A percentile compares a stretch with the other conserved stretches of the same genome.
These are phyloP conservation scores for Pseudonectria foliicola DNA, from an alignment of 2,329 filamentous ascomycete genomes.

Conservation along the genomic window DNA sequence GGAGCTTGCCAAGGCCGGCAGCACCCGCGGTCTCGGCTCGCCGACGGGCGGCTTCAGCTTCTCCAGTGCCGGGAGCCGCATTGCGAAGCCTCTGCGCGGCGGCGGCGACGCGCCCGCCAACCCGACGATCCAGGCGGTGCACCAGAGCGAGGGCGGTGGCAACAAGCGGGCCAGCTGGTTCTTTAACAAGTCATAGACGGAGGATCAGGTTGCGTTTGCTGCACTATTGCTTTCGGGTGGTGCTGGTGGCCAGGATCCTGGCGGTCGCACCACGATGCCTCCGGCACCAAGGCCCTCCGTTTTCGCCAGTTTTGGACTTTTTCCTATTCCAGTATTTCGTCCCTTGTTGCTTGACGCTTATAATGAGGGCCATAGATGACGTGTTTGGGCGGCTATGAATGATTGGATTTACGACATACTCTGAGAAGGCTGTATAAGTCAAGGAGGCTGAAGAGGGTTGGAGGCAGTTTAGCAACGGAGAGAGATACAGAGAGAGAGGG, in stretches of 20 bases:
- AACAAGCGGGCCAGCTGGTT: conserved; percentile 70
- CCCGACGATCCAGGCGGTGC: conserved; percentile 50
- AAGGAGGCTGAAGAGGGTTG: conserved; percentile 6
- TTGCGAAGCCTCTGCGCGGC: conserved; percentile 62
- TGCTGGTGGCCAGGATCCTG: conserved; percentile 16
- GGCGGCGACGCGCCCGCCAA: conserved; percentile 48
- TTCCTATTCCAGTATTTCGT: conserved; percentile 8
- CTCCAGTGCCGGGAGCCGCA: conserved; percentile 54
- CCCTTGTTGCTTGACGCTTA: conserved; percentile 3
- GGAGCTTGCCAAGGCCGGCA: conserved; percentile 88
- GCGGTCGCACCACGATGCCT: conserved; percentile 3
- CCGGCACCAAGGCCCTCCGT: conserved; percentile 5
- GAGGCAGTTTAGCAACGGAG: neutral
- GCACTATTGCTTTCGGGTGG: conserved; percentile 19
- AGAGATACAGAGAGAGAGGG: conserved; percentile 8
- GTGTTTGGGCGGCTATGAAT: conserved; percentile 17
- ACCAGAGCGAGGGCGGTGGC: conserved; percentile 47
- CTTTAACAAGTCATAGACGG: conserved; percentile 53
- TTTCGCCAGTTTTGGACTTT: conserved; percentile 11
- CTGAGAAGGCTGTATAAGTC: conserved; percentile 15
- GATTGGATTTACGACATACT: conserved; percentile 24
- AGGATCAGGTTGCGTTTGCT: conserved; percentile 6
- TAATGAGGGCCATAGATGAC: conserved; percentile 19
- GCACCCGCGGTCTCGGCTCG: conserved; percentile 72
- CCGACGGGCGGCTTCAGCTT: conserved; percentile 64